Percentiles rank a stretch among this genome's conserved stretches.
Conservation (phyloP, 75 land plant species). For the Picea sitchensis region DNA sequence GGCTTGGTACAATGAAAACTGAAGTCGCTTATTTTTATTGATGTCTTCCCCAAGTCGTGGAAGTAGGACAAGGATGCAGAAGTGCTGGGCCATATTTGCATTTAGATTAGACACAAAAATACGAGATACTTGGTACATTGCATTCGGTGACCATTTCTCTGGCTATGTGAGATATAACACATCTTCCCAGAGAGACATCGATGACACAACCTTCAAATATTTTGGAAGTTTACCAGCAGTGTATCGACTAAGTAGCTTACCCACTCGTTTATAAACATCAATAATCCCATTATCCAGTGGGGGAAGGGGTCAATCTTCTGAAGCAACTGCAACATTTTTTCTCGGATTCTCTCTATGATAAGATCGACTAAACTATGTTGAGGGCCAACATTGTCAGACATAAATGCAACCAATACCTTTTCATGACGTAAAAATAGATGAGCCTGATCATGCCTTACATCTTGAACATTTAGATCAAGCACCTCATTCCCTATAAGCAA, state of each 20-base stretch:
- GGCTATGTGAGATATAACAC: constrained; percentile 84
- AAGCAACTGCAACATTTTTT: constrained; percentile 30
- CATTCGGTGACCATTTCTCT: constrained; percentile 92
- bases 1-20: constrained; percentile 78
- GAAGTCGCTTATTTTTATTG: constrained; percentile 64
- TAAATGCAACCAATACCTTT: constrained; percentile 63
- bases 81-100: constrained; percentile 53
- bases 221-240: constrained; percentile 83
- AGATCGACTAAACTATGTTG: constrained; percentile 75
- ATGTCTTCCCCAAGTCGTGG: too few relatives aligned
- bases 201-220: constrained; percentile 76
- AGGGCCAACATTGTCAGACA: constrained; percentile 61
- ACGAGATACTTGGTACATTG: constrained; percentile 87
- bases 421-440: constrained; percentile 27
- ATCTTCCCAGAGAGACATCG: constrained; percentile 74
- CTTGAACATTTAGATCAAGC: too few relatives aligned
- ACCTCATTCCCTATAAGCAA: too few relatives aligned
- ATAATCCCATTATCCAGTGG: constrained; percentile 61
- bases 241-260: constrained; percentile 64
- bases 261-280: constrained; percentile 89
- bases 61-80: too few relatives aligned
- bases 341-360: constrained; percentile 66
- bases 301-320: constrained; percentile 43
- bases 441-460: too few relatives aligned
- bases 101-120: constrained; percentile 90